These are phyloP conservation scores for Clarireedia monteithiana DNA, from an alignment of 2,329 filamentous ascomycete genomes.

Conservation along the genomic window DNA sequence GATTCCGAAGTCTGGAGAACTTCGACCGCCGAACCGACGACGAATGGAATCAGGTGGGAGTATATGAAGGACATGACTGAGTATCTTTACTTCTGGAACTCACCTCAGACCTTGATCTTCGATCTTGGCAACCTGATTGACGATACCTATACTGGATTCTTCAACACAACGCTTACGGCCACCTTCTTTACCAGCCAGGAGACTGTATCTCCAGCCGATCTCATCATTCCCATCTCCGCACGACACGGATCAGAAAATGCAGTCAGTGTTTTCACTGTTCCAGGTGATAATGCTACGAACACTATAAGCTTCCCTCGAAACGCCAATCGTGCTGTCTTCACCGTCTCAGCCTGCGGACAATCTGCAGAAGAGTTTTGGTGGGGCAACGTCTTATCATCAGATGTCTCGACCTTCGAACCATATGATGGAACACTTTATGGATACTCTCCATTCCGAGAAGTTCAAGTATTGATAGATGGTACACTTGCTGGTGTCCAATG, in stretches of 20 bases:
- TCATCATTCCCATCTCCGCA: conserved; percentile 61
- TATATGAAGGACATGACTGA: conserved; percentile 74
- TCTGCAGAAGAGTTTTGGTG: conserved; percentile 79
- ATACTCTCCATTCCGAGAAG: conserved; percentile 67
- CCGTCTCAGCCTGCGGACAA: conserved; percentile 72
- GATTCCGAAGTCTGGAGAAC: conserved; percentile 78
- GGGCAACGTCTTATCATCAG: conserved; percentile 62
- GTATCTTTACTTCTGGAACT: conserved; percentile 60
- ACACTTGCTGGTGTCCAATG: conserved; percentile 66
- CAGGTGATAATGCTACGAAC: conserved; percentile 51
- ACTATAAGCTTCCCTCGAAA: conserved; percentile 58
- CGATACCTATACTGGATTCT: conserved; percentile 62
- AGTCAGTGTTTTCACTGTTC: conserved; percentile 61
- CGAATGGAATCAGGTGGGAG: conserved; percentile 63
- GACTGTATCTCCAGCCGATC: conserved; percentile 45
- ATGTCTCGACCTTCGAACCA: conserved; percentile 49
- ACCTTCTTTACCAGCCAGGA: conserved; percentile 54
- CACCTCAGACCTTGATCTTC: conserved; percentile 68
- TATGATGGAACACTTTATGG: conserved; percentile 53
- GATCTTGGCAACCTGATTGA: conserved; percentile 70
- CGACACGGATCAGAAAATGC: conserved; percentile 40
- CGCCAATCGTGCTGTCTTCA: conserved; percentile 61
- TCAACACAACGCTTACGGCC: conserved; percentile 67
- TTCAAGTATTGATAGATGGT: conserved; percentile 69
- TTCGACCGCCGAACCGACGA: conserved; percentile 71